A percentile compares a stretch with the other conserved stretches of the same genome.
phyloP scores from a whole-genome alignment of 2,329 filamentous ascomycete species.

The Exophiala spinifera region DNA sequence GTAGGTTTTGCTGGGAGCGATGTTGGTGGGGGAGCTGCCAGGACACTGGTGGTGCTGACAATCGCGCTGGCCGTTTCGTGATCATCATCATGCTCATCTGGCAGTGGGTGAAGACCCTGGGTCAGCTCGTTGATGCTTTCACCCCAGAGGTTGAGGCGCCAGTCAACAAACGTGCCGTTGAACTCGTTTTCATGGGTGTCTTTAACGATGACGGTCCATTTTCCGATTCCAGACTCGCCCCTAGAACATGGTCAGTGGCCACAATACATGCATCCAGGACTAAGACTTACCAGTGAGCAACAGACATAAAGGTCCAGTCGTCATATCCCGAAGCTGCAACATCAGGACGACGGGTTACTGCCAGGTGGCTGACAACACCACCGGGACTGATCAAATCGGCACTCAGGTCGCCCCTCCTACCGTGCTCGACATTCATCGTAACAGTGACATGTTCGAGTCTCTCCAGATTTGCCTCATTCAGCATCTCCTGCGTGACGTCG shows the following conservation, averaged over 20 bases:
- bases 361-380: slow-evolving; percentile 78
- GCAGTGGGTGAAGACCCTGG: slow-evolving; percentile 74
- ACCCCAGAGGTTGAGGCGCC: slow-evolving; percentile 92
- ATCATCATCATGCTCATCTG: slow-evolving; percentile 76
- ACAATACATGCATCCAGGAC: background rate
- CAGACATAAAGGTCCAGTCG: slow-evolving; percentile 99
- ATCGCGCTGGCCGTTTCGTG: slow-evolving; percentile 59
- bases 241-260: slow-evolving; percentile 47
- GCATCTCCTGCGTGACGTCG: slow-evolving; percentile 75
- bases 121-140: slow-evolving; percentile 75
- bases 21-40: slow-evolving; percentile 47
- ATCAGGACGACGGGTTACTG: slow-evolving; percentile 70
- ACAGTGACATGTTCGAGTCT: slow-evolving; percentile 92
- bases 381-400: slow-evolving; percentile 85
- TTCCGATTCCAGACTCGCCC: slow-evolving; percentile 84
- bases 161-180: slow-evolving; percentile 79
- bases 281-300: slow-evolving; percentile 78
- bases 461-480: slow-evolving; percentile 77
- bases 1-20: slow-evolving; percentile 49
- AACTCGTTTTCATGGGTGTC: slow-evolving; percentile 76
- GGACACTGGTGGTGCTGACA: slow-evolving; percentile 63
- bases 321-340: slow-evolving; percentile 67
- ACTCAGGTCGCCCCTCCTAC: slow-evolving; percentile 82
- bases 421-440: slow-evolving; percentile 93
- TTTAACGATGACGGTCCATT: slow-evolving; percentile 86